Base-by-base conservation (phyloP, 2,329 filamentous ascomycete genomes). In the Aspergillus fischeri region DNA sequence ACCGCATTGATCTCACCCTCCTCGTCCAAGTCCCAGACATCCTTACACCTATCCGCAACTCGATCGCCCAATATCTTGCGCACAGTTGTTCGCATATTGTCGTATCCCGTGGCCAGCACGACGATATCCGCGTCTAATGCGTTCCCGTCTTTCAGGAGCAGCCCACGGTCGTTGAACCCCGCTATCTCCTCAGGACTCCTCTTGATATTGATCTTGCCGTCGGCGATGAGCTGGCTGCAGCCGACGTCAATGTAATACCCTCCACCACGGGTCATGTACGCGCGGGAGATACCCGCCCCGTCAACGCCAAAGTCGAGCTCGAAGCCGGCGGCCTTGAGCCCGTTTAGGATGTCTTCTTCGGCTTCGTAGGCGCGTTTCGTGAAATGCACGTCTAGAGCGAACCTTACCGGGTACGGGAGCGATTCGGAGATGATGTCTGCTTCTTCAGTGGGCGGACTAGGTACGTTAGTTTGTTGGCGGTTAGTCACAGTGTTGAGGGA, bases 71-170 rank as follows among this genome's bases (percentile, higher is more conserved):
- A 79, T 21, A 88, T 81, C 32, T 78, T 76, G n/a, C 83, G 74
- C 1, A 86, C 83, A 21, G 83, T 82, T 0, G 83, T 85, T 10
- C 79, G 77, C 86, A 90, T 91, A 66, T 88, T 89, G 59, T 86
- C 81, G 63, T 87, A 89, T 3, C 81, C 85, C 0, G 85, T 87
- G 0, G 85, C 85, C 45, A 87, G 77, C 0, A 89, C 79, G 8
- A 89, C 80, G 60, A 87, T 79, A 60, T 89, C 86, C 0, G 85
- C 84, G 20, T 83, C 78, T 0, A 88, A 67, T 62, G 80, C 78
- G 0, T 73, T 71, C 0, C 85, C 85, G 58, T 88, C 85, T 0
- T 76, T 76, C 3, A 86, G 77, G 1, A 74, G 68, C 0, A 82
- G 60, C 1, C 77, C 79, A 0, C 74, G 64, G 0, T 78, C 73